Base-by-base conservation (phyloP, 306 rosid genomes). In the Quercus gilva region DNA sequence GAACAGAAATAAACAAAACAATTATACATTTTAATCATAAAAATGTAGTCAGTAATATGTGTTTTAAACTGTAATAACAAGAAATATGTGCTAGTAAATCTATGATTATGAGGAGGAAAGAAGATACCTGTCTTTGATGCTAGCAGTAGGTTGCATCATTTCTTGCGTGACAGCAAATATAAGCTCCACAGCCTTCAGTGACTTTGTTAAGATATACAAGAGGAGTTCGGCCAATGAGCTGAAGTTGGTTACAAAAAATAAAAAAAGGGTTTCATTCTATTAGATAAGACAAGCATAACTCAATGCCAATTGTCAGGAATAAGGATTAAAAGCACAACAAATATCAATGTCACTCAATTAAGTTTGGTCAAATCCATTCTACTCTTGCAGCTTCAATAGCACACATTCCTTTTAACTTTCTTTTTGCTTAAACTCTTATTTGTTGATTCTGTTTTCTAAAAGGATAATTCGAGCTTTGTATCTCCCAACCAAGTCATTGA, bases 121-220 rank as follows among this genome's bases (percentile, higher is more conserved):
- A 29, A 29, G 55, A 60, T 20, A 92, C 99, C 97, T 92, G 91
- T 95, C 99, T 86, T 95, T 95, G 89, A 95, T 84, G 89, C 99
- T 95, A 55, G 97, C 45, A 71, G 97, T 95, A 45, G 99, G 99
- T 65, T 95, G 99, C 92, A 92, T 88, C 97, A 95, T 95, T 85
- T 92, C 99, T 88, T 92, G 99, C 94, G 92, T 95, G n/a, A 71
- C 97, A 86, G 99, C 99, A 80, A 95, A 79, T 23, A 79, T 87
- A 92, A 69, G 92, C 97, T 81, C 95, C 99, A 85, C 97, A 94
- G 69, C 95, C 99, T 79, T 94, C 94, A 28, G 86, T 91, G 60
- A 94, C 99, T 92, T 94, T 91, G 92, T 92, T 95, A 9, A 95
- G 97, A 80, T 87, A 95, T 33, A 87, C 99, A 15, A 95, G 65